Percentiles rank a stretch among this genome's conserved stretches.
Evolutionary conservation across 768 basidiomycete genomes (phyloP).

Genomic region (Agrocybe praecox): DNA sequence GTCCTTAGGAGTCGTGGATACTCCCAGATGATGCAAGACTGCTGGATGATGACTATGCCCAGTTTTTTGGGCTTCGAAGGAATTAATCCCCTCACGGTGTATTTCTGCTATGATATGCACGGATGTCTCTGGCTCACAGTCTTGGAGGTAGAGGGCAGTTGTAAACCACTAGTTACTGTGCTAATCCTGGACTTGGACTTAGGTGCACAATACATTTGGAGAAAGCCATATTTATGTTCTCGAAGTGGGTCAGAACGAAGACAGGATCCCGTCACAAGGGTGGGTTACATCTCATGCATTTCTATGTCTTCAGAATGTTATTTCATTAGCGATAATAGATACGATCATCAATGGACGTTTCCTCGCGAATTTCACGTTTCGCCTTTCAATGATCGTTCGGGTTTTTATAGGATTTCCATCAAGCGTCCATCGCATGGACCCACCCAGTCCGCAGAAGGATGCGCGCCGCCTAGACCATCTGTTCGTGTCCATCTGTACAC

Average conservation of each 20-base stretch:
- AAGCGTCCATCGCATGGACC: constrained; percentile 45
- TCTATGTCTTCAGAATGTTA: neutral
- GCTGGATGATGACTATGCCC: constrained; percentile 80
- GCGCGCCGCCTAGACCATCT: constrained; percentile 29
- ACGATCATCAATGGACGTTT: constrained; percentile 68
- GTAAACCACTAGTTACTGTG: neutral
- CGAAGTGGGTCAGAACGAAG: constrained; percentile 46
- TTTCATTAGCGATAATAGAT: constrained; percentile 31
- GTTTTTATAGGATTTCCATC: constrained; percentile 63
- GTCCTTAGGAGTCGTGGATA: constrained; percentile 34
- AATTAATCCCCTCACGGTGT: constrained; percentile 72
- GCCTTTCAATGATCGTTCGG: constrained; percentile 73
- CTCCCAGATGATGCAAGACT: constrained; percentile 38
- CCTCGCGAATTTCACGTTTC: constrained; percentile 74
- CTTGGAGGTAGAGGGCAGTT: constrained; percentile 50
- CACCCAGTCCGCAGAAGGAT: constrained; percentile 6
- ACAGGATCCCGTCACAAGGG: constrained; percentile 31
- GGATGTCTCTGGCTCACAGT: constrained; percentile 43
- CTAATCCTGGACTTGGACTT: neutral
- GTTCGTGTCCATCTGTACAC: constrained; percentile 45
- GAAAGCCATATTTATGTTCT: constrained; percentile 67
- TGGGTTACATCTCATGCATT: constrained; percentile 19
- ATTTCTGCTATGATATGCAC: constrained; percentile 55
- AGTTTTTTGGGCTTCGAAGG: constrained; percentile 67
- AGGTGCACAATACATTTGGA: constrained; percentile 78